Evolutionary conservation across 345 rosid species (phyloP).

Genomic region (Corchorus capsularis): DNA sequence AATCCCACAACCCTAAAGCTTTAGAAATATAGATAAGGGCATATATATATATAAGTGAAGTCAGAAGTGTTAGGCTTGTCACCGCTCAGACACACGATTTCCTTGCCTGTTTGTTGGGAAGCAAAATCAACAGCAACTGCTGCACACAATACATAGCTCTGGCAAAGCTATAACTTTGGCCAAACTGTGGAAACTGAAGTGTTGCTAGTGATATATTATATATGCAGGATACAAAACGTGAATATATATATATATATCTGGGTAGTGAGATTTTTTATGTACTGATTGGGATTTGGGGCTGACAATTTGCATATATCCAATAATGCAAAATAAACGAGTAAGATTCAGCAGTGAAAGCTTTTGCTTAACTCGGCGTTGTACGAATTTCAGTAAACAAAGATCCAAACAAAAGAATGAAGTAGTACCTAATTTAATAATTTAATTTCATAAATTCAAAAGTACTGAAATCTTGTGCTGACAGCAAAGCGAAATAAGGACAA

Average conservation of each 20-base stretch:
- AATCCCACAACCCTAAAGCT: no score
- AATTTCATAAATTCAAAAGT: not conserved
- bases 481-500: not conserved
- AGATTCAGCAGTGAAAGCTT: not conserved
- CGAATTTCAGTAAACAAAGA: not conserved
- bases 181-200: no score
- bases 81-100: not conserved
- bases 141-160: no score
- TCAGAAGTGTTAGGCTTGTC: no score
- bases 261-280: not conserved
- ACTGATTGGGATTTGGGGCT: no score
- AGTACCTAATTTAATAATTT: no score
- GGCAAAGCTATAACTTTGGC: no score
- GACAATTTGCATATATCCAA: no score
- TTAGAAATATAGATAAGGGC: no score
- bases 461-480: not conserved
- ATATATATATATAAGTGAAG: no score
- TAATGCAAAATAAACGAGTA: not conserved
- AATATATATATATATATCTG: no score
- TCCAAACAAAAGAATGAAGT: not conserved
- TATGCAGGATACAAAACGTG: constrained; percentile 6
- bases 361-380: not conserved
- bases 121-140: not conserved
- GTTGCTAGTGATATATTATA: no score
- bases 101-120: not conserved